Conservation (phyloP, 2,329 filamentous ascomycete genomes). For the Xylariaceae sp. region DNA sequence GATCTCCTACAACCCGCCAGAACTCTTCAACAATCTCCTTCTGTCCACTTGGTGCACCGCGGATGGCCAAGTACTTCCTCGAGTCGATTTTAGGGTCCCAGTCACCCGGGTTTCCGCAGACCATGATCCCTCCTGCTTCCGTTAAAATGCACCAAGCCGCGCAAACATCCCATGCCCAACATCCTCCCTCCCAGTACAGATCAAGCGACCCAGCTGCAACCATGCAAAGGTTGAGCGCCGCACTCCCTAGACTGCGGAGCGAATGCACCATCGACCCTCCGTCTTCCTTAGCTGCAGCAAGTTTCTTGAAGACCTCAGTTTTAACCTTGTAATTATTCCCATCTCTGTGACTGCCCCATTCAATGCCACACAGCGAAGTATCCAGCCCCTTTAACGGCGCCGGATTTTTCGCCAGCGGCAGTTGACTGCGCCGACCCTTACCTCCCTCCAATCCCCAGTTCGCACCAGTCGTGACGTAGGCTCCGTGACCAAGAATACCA, state of each 20-base stretch:
- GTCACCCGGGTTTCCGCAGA: constrained; percentile 68
- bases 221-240: constrained; percentile 71
- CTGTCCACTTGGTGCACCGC: constrained; percentile 59
- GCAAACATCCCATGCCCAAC: constrained; percentile 83
- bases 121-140: constrained; percentile 73
- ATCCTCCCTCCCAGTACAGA: constrained; percentile 79
- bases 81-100: constrained; percentile 63
- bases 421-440: constrained; percentile 34
- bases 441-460: constrained; percentile 39
- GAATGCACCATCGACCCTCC: constrained; percentile 77
- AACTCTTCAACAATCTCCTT: constrained; percentile 63
- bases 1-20: constrained; percentile 58
- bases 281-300: constrained; percentile 55
- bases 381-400: constrained; percentile 60
- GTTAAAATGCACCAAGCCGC: constrained; percentile 74
- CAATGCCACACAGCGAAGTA: constrained; percentile 63
- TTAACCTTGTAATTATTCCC: constrained; percentile 72
- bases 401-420: constrained; percentile 49
- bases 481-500: constrained; percentile 65
- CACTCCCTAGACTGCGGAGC: constrained; percentile 67
- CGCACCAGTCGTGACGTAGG: constrained; percentile 52
- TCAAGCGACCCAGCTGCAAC: constrained; percentile 71
- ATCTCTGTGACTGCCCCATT: constrained; percentile 69
- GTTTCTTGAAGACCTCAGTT: constrained; percentile 60
- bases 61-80: constrained; percentile 61